Conservation (phyloP, 1,284 basidiomycete species). For the Stereum hirsutum region DNA sequence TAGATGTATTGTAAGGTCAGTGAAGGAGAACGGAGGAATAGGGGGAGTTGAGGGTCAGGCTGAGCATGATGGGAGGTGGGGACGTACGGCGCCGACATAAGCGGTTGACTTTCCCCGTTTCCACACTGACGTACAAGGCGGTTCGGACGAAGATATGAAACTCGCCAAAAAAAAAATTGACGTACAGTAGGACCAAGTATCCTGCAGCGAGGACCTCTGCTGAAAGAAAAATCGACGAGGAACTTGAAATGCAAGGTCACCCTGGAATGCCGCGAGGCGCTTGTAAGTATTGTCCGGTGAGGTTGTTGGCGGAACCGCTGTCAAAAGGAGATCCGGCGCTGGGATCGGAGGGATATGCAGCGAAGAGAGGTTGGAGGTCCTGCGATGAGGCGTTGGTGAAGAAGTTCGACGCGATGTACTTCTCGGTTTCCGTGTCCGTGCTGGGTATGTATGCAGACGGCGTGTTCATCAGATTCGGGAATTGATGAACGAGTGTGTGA, state of each 20-base stretch:
- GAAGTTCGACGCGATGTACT: conserved; percentile 26
- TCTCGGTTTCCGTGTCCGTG: conserved; percentile 24
- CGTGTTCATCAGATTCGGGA: not conserved
- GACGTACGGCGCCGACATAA: conserved; percentile 32
- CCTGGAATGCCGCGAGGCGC: conserved; percentile 39
- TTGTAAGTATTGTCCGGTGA: conserved; percentile 47
- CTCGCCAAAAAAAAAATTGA: not conserved
- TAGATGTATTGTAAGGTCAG: not conserved
- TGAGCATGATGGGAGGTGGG: too few species aligned
- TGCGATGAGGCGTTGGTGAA: conserved; percentile 19
- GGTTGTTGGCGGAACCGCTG: conserved; percentile 32
- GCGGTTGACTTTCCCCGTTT: conserved; percentile 34
- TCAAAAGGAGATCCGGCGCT: conserved; percentile 42
- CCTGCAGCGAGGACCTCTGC: conserved; percentile 29
- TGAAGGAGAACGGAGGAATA: not conserved
- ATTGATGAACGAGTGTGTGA: not conserved
- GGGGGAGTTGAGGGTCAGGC: too few species aligned
- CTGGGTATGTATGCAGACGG: conserved; percentile 16
- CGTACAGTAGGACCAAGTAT: conserved; percentile 39
- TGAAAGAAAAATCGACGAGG: conserved; percentile 43
- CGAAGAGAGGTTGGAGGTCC: conserved; percentile 23
- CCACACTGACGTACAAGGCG: conserved; percentile 23
- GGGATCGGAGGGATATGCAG: conserved; percentile 32
- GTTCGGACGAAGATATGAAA: not conserved
- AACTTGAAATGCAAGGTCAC: conserved; percentile 45